These are phyloP conservation scores for Arthroderma uncinatum DNA, from an alignment of 2,329 filamentous ascomycete genomes.

Conservation along the genomic window DNA sequence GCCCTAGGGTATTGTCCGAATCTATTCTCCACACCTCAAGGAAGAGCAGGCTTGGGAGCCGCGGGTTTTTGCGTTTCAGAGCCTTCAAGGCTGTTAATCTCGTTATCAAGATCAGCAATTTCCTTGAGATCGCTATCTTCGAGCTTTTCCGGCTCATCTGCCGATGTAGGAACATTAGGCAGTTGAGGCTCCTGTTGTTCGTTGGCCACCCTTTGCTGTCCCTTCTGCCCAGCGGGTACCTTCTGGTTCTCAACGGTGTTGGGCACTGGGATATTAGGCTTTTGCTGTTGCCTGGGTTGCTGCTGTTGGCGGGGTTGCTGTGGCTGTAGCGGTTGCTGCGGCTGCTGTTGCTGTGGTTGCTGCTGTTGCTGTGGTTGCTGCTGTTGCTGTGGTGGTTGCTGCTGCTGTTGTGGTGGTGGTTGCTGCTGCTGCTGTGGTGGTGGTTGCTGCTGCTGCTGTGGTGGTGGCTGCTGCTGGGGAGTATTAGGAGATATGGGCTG, in stretches of 20 bases:
- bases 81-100: background rate
- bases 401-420: background rate
- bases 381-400: background rate
- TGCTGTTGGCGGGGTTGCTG: background rate
- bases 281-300: background rate
- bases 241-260: background rate
- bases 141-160: background rate
- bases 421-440: background rate
- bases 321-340: background rate
- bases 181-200: background rate
- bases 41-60: background rate
- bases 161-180: background rate
- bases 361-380: background rate
- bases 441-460: background rate
- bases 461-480: background rate
- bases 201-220: background rate
- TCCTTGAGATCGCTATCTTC: slow-evolving; percentile 1
- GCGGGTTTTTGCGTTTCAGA: background rate
- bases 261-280: background rate
- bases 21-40: background rate
- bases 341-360: background rate
- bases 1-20: background rate
- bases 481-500: background rate
- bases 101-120: background rate
- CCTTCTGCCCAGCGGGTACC: background rate